Percentiles rank a stretch among this genome's conserved stretches.
phyloP scores from a whole-genome alignment of 192 early-diverging fungal genomes.

The Linnemannia zychae region DNA sequence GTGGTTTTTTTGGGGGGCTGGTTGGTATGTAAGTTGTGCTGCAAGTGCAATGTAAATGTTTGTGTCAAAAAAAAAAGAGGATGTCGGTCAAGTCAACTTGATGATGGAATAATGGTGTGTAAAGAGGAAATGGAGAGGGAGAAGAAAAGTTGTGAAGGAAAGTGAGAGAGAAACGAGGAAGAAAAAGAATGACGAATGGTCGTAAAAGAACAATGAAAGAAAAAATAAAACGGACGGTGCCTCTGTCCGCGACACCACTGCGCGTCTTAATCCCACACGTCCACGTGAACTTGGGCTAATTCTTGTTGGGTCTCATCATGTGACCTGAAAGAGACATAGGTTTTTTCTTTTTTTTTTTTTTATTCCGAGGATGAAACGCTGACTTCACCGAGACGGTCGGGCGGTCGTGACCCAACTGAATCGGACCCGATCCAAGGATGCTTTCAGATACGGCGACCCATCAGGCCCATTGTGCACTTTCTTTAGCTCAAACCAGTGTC shows the following conservation, averaged over 20 bases:
- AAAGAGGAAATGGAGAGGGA: too few relatives aligned
- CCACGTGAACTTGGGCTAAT: too few relatives aligned
- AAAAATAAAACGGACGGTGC: too few relatives aligned
- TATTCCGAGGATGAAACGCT: too few relatives aligned
- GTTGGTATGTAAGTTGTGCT: slow-evolving; percentile 3
- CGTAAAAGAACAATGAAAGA: not conserved
- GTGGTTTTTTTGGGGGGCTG: not conserved
- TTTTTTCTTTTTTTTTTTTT: not conserved
- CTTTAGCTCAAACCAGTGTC: slow-evolving; percentile 15
- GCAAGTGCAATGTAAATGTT: not conserved
- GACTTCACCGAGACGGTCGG: slow-evolving; percentile 20
- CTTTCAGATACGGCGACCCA: slow-evolving; percentile 7
- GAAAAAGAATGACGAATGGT: too few relatives aligned
- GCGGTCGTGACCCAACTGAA: slow-evolving; percentile 35
- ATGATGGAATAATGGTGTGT: not conserved
- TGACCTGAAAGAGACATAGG: too few relatives aligned
- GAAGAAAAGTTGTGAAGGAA: too few relatives aligned
- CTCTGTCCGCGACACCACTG: too few relatives aligned
- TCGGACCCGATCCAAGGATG: slow-evolving; percentile 24
- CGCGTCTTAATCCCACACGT: too few relatives aligned
- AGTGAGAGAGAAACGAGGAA: too few relatives aligned
- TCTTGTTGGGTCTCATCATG: not conserved
- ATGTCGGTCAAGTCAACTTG: not conserved
- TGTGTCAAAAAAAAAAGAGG: not conserved
- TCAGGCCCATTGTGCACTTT: too few relatives aligned